Percentiles rank a stretch among this genome's conserved stretches.
Conservation (phyloP, 495 filamentous ascomycete species). For the Astrocystis sublimbata region DNA sequence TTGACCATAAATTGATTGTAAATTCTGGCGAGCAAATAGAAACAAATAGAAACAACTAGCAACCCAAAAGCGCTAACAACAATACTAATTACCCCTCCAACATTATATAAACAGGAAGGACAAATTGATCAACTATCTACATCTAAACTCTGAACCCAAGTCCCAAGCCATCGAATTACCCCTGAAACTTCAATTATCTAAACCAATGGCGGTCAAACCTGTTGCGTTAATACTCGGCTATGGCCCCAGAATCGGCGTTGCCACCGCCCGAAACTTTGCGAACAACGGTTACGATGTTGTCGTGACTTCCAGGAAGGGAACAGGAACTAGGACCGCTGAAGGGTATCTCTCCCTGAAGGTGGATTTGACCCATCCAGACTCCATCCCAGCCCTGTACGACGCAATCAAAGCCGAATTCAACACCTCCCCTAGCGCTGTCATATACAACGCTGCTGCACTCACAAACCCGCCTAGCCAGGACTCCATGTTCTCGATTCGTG, state of each 20-base stretch:
- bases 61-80: no score
- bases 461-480: conserved; percentile 22
- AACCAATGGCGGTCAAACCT: conserved; percentile 19
- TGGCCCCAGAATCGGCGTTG: conserved; percentile 41
- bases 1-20: not conserved
- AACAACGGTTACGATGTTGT: conserved; percentile 47
- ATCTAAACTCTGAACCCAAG: not conserved
- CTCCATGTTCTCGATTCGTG: conserved; percentile 35
- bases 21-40: no score
- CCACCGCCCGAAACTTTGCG: conserved; percentile 44
- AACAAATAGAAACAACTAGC: not conserved
- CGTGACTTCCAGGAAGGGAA: conserved; percentile 37
- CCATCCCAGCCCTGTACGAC: conserved; percentile 41
- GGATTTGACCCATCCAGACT: conserved; percentile 43
- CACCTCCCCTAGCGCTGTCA: conserved; percentile 26
- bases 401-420: conserved; percentile 47
- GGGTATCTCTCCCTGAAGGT: conserved; percentile 40
- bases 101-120: not conserved
- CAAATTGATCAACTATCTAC: not conserved
- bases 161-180: not conserved
- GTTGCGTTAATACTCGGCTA: conserved; percentile 45
- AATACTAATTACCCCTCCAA: not conserved
- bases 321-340: conserved; percentile 18
- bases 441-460: conserved; percentile 32
- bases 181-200: not conserved